Percentiles rank a stretch among this genome's conserved stretches.
These are phyloP conservation scores for Begonia fuchsioides DNA, from an alignment of 306 rosid species.

Conservation along the genomic window DNA sequence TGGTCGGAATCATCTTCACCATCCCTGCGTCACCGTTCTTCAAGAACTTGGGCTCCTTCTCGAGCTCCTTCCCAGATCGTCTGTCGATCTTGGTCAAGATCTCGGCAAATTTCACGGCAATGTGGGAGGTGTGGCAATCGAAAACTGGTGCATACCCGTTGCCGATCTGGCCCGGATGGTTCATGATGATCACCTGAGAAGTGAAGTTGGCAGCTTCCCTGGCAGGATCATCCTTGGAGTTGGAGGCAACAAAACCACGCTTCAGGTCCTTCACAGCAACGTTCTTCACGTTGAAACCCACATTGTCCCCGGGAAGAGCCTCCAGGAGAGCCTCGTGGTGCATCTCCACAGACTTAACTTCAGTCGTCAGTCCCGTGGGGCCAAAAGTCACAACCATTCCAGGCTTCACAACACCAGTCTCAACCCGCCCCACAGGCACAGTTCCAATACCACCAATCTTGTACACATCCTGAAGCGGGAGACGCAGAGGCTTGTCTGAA, in stretches of 20 bases:
- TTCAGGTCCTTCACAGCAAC: constrained; percentile 28
- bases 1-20: constrained; percentile 32
- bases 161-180: constrained; percentile 26
- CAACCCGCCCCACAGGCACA: constrained; percentile 20
- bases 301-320: too few relatives aligned
- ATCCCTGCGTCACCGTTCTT: constrained; percentile 29
- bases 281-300: constrained; percentile 31
- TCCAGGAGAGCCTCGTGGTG: too few relatives aligned
- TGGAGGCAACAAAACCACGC: constrained; percentile 31
- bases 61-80: constrained; percentile 21
- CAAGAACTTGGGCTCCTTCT: constrained; percentile 21
- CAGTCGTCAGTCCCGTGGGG: constrained; percentile 20
- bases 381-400: constrained; percentile 21
- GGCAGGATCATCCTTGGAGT: constrained; percentile 23
- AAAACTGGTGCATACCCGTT: constrained; percentile 28
- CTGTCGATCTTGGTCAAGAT: constrained; percentile 22
- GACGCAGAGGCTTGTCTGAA: constrained; percentile 22
- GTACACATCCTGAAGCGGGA: constrained; percentile 20
- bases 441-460: constrained; percentile 34
- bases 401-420: constrained; percentile 21
- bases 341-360: constrained; percentile 34
- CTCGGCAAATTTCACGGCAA: constrained; percentile 27
- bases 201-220: constrained; percentile 21
- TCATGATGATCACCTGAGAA: constrained; percentile 32
- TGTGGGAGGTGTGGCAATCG: constrained; percentile 29